Evolutionary conservation across 345 rosid genomes (phyloP).

Genomic region (Eutrema yunnanense): DNA sequence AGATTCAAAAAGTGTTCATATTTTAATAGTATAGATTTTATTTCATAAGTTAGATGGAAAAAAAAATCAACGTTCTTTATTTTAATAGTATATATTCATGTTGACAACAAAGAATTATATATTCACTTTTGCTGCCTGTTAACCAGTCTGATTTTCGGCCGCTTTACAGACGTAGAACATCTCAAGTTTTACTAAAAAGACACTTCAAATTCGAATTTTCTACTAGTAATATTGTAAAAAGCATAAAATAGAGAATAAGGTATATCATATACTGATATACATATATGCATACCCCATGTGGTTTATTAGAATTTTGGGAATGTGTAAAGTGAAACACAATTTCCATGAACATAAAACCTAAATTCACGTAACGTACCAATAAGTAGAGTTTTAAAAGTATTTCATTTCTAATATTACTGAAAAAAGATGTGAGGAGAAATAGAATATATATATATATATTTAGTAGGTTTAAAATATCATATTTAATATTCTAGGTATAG

Average conservation of each 20-base stretch:
- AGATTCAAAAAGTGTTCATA: too few species aligned
- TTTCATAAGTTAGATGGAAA: too few species aligned
- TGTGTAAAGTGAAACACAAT: slow-evolving; percentile 22
- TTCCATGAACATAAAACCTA: slow-evolving; percentile 26
- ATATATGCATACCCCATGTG: not conserved
- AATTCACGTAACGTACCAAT: slow-evolving; percentile 31
- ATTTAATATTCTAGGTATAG: not conserved
- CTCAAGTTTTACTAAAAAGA: not conserved
- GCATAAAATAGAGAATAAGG: not conserved
- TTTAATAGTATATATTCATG: not conserved
- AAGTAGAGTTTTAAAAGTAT: slow-evolving; percentile 23
- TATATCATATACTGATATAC: not conserved
- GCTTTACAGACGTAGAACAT: not conserved
- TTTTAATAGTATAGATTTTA: too few species aligned
- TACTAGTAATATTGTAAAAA: not conserved
- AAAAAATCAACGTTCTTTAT: too few species aligned
- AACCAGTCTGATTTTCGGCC: not conserved
- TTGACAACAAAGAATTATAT: not conserved
- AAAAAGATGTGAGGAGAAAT: not conserved
- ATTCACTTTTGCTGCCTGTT: not conserved
- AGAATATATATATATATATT: not conserved
- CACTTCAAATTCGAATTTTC: not conserved
- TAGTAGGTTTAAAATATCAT: not conserved
- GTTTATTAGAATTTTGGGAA: slow-evolving; percentile 8
- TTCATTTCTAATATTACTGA: not conserved